Evolutionary conservation across 495 filamentous ascomycete genomes (phyloP), one percentile per base, ranked within the genome.

Genomic region (Collariella sp.): DNA sequence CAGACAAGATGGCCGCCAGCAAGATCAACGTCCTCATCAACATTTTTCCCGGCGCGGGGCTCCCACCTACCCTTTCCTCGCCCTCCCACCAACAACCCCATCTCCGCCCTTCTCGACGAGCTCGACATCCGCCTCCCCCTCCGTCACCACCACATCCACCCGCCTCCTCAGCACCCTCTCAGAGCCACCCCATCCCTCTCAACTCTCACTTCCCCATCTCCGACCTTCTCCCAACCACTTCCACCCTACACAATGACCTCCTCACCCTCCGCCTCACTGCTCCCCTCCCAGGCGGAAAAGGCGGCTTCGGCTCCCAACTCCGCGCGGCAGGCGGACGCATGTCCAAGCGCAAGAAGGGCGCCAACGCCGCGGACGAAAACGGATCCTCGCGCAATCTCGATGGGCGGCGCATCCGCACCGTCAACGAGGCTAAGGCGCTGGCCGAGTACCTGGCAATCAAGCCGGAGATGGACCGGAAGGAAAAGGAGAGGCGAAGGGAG

Each of bases 291-390:
- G 93, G 93, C 65, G 93, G 93, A 61, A 98, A 98, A 66, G 93
- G 93, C 67, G 93, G 93, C 52, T 98, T 98, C 70, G 93, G 93
- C 58, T 95, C 90, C 6, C 94, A 97, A 69, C 83, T 98, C 24
- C 89, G 93, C 65, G 93, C 93, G 5, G 93, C 93, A 13, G 93
- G 93, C 64, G 93, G 93, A 15, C 93, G 93, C 72, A 98, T 98
- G 93, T 93, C 89, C 6, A 90, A 88, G 68, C 87, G 88, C 66
- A 96, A 95, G 78, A 84, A 83, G 69, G 76, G 31, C 29, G 29
- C 2, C 39, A 41, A 26, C 38, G 20, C 88, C 54, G 79, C 86
- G 60, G 87, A 95, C 34, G 83, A 85, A 59, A 89, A 90, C 62
- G 87, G 82, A 29, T 96, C 89, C 7, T 94, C 84, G 61, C 83